Percentiles rank a stretch among this genome's conserved stretches.
These are phyloP conservation scores for Phytophthora multivora DNA, from an alignment of 352 stramenopile genomes.

Conservation along the genomic window DNA sequence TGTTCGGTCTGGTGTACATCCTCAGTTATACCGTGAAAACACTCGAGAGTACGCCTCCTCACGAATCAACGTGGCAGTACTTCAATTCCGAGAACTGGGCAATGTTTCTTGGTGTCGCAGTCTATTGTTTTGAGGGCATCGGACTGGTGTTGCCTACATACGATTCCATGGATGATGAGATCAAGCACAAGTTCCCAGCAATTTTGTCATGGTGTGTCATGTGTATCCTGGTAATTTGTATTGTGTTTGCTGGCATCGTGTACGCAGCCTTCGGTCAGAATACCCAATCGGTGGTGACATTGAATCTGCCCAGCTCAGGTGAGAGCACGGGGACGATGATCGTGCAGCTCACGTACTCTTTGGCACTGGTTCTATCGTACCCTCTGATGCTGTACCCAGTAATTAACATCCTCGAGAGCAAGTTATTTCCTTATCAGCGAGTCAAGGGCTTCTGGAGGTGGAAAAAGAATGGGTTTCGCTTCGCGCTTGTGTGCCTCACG, in stretches of 20 bases:
- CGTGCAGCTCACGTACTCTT: slow-evolving; percentile 63
- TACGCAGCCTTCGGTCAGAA: slow-evolving; percentile 52
- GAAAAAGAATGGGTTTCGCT: slow-evolving; percentile 68
- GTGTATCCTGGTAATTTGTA: slow-evolving; percentile 50
- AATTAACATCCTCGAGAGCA: slow-evolving; percentile 65
- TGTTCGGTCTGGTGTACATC: slow-evolving; percentile 61
- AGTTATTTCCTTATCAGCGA: slow-evolving; percentile 44
- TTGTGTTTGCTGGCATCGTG: slow-evolving; percentile 46
- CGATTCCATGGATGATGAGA: slow-evolving; percentile 52
- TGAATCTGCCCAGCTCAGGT: slow-evolving; percentile 54
- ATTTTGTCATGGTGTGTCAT: slow-evolving; percentile 49
- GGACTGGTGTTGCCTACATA: slow-evolving; percentile 65
- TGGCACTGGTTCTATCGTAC: slow-evolving; percentile 66
- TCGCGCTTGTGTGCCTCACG: slow-evolving; percentile 62
- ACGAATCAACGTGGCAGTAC: slow-evolving; percentile 48
- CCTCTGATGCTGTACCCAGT: slow-evolving; percentile 73
- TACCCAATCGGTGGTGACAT: slow-evolving; percentile 57
- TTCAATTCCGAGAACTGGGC: slow-evolving; percentile 66
- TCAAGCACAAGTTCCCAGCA: slow-evolving; percentile 58
- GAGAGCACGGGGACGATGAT: slow-evolving; percentile 54
- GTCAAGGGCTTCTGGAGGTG: slow-evolving; percentile 60
- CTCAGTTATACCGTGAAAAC: slow-evolving; percentile 47
- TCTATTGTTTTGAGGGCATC: slow-evolving; percentile 71
- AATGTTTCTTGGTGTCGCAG: slow-evolving; percentile 61
- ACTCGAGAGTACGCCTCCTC: slow-evolving; percentile 31